phyloP scores from a whole-genome alignment of 1,139 yeast species.

The Wickerhamomyces sp. region DNA sequence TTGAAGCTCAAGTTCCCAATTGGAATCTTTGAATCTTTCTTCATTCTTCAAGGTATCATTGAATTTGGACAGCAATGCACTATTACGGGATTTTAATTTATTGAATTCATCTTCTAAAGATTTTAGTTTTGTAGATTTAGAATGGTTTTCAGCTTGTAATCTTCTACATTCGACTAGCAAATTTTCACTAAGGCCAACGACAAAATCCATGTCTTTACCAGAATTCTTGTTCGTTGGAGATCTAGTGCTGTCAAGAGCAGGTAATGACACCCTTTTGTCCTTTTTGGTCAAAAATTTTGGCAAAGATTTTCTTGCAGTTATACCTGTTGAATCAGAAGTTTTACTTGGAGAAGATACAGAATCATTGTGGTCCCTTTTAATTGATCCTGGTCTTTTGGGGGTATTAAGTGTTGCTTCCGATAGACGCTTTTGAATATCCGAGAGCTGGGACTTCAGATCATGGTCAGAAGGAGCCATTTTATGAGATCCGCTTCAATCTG shows the following conservation, averaged over 20 bases:
- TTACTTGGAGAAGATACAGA: constrained; percentile 7
- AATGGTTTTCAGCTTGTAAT: constrained; percentile 64
- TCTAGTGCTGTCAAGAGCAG: constrained; percentile 25
- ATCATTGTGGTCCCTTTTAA: constrained; percentile 14
- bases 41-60: constrained; percentile 34
- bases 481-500: background rate
- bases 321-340: constrained; percentile 23
- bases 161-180: constrained; percentile 75
- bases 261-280: constrained; percentile 28
- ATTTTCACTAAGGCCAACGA: constrained; percentile 79
- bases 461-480: constrained; percentile 23
- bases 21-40: constrained; percentile 57
- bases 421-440: constrained; percentile 54
- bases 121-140: constrained; percentile 29
- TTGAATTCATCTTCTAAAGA: constrained; percentile 40
- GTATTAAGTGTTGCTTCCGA: constrained; percentile 33
- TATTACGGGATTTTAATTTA: constrained; percentile 34
- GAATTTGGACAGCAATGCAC: constrained; percentile 30
- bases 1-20: constrained; percentile 73
- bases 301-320: constrained; percentile 24
- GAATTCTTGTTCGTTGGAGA: constrained; percentile 23
- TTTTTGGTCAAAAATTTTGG: constrained; percentile 26
- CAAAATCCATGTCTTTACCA: constrained; percentile 68
- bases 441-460: constrained; percentile 58
- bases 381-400: constrained; percentile 21